A percentile compares a stretch with the other conserved stretches of the same genome.
Evolutionary conservation across 176 grass and related monocot genomes (phyloP).

Genomic region (Oryza punctata): DNA sequence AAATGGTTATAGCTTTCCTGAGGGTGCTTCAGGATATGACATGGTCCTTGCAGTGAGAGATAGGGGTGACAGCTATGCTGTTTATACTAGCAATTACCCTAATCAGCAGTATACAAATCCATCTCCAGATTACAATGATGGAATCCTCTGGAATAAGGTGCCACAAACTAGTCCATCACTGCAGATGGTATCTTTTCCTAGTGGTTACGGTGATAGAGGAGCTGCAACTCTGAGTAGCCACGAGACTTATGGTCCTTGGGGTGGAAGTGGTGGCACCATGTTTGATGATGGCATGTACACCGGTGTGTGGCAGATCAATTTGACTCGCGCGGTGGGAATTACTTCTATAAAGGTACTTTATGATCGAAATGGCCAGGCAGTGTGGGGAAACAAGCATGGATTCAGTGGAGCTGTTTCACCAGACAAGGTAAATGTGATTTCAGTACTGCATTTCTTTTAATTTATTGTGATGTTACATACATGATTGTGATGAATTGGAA

Average conservation of each 20-base stretch:
- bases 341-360: slow-evolving; percentile 82
- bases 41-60: slow-evolving; percentile 56
- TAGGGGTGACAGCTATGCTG: slow-evolving; percentile 52
- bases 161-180: slow-evolving; percentile 5
- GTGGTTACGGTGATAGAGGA: slow-evolving; percentile 49
- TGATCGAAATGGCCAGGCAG: slow-evolving; percentile 84
- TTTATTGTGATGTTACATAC: not conserved
- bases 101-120: slow-evolving; percentile 47
- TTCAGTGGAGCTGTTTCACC: slow-evolving; percentile 65
- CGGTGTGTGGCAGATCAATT: slow-evolving; percentile 83
- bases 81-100: slow-evolving; percentile 47
- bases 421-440: slow-evolving; percentile 61
- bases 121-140: slow-evolving; percentile 30
- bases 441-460: not conserved
- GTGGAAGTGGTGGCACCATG: slow-evolving; percentile 89
- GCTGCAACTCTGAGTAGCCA: slow-evolving; percentile 34
- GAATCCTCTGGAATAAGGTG: slow-evolving; percentile 56
- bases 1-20: slow-evolving; percentile 20
- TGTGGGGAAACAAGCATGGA: slow-evolving; percentile 96
- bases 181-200: slow-evolving; percentile 66
- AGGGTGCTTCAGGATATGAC: slow-evolving; percentile 32
- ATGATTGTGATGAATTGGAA: slow-evolving; percentile 11
- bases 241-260: slow-evolving; percentile 83
- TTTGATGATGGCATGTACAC: slow-evolving; percentile 91
- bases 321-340: slow-evolving; percentile 69